Conservation (phyloP, 495 filamentous ascomycete species). For the Podospora pseudoanserina region DNA sequence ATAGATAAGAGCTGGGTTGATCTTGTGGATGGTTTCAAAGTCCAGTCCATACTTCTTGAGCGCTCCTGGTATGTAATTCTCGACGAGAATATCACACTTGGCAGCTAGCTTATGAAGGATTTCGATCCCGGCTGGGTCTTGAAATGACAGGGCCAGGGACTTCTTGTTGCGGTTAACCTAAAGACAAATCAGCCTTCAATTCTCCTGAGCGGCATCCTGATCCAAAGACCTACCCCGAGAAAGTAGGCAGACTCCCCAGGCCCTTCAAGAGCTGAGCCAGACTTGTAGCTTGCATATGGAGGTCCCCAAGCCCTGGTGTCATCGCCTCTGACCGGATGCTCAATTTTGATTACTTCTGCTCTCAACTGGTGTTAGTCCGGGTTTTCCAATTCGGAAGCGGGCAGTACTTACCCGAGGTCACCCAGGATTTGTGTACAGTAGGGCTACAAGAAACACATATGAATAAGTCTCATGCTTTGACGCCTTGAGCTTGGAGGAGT, state of each 20-base stretch:
- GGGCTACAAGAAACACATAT: constrained; percentile 53
- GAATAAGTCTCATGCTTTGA: constrained; percentile 1
- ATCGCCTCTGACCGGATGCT: constrained; percentile 87
- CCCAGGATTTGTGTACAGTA: constrained; percentile 97
- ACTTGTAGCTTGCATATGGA: constrained; percentile 75
- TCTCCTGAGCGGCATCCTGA: too few relatives aligned
- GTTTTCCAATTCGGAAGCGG: too few relatives aligned
- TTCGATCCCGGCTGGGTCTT: constrained; percentile 73
- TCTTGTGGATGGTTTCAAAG: constrained; percentile 68
- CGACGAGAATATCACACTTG: constrained; percentile 87
- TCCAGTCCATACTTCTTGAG: constrained; percentile 91
- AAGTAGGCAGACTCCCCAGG: constrained; percentile 96
- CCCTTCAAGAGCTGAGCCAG: constrained; percentile 57
- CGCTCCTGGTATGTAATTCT: constrained; percentile 91
- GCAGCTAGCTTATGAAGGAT: constrained; percentile 82
- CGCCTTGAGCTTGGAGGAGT: constrained; percentile 15
- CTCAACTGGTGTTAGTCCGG: constrained; percentile 45
- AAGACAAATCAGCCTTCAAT: not conserved
- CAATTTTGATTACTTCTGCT: constrained; percentile 94
- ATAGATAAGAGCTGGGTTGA: constrained; percentile 76
- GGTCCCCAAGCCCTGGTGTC: constrained; percentile 97
- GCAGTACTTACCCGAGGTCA: constrained; percentile 75
- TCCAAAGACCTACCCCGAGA: constrained; percentile 58
- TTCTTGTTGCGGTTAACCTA: constrained; percentile 97
- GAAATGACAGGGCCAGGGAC: constrained; percentile 86